Evolutionary conservation across 768 basidiomycete species (phyloP).

Genomic region (Rhodotorula paludigena): DNA sequence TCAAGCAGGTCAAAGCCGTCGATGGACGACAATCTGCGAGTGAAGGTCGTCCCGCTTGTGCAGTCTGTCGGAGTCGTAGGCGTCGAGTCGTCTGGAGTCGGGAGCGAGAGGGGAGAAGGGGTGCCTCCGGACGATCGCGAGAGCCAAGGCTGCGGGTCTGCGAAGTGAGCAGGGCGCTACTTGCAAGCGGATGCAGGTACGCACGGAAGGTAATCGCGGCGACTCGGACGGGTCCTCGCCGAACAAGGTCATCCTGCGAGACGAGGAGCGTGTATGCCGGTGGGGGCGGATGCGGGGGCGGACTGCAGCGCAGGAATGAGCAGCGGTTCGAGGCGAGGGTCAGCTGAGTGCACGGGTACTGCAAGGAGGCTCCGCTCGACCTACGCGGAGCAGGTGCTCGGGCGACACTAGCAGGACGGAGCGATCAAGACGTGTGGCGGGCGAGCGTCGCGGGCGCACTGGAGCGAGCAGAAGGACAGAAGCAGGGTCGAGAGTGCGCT

Average conservation of each 20-base stretch:
- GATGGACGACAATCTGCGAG: neutral
- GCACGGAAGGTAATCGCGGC: constrained; percentile 11
- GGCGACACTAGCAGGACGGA: too few relatives aligned
- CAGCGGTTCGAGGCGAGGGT: neutral
- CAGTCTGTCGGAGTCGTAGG: neutral
- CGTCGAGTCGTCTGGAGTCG: neutral
- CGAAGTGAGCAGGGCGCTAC: neutral
- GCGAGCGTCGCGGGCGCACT: too few relatives aligned
- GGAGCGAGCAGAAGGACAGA: too few relatives aligned
- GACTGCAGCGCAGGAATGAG: neutral
- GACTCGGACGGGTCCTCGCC: constrained; percentile 21
- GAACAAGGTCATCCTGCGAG: constrained; percentile 17
- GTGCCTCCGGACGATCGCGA: constrained; percentile 9
- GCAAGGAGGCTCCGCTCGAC: too few relatives aligned
- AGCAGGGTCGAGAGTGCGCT: too few relatives aligned
- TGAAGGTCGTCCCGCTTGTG: neutral
- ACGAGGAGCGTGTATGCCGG: neutral
- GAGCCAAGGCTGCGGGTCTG: constrained; percentile 19
- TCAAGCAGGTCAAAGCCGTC: constrained; percentile 2
- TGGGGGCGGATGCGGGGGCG: neutral
- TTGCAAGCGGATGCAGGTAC: neutral
- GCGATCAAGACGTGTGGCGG: too few relatives aligned
- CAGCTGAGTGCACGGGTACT: too few relatives aligned
- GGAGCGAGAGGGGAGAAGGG: constrained; percentile 2
- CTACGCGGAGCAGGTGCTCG: too few relatives aligned